These are phyloP conservation scores for Anisodus tanguticus DNA, from an alignment of 257 asterid genomes.

Conservation along the genomic window DNA sequence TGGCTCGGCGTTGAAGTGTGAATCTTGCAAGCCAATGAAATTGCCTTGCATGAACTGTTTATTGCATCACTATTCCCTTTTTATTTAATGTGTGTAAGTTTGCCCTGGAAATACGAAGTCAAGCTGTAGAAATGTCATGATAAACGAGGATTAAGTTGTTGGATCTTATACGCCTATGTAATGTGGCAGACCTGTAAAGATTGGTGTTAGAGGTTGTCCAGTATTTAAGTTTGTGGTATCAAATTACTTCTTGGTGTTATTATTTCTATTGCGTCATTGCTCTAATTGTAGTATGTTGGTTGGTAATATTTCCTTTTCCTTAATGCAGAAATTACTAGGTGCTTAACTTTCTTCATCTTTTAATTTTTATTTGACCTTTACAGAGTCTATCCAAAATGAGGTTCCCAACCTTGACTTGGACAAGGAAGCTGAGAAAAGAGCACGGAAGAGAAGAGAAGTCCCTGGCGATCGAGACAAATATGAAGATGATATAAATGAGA, in stretches of 20 bases:
- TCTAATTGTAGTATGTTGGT: neutral
- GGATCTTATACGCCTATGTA: neutral
- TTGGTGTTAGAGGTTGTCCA: constrained; percentile 9
- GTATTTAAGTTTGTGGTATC: neutral
- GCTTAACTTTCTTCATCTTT: constrained; percentile 29
- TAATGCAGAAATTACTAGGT: neutral
- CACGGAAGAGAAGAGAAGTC: constrained; percentile 62
- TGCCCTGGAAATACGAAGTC: neutral
- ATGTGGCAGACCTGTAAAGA: neutral
- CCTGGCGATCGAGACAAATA: constrained; percentile 67
- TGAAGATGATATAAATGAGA: constrained; percentile 63
- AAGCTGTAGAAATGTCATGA: constrained; percentile 11
- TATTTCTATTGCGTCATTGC: constrained; percentile 2
- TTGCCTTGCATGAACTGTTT: neutral
- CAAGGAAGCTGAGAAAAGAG: constrained; percentile 67
- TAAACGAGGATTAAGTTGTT: neutral
- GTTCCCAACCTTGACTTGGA: constrained; percentile 59
- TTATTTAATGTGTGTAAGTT: neutral
- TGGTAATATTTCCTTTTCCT: neutral
- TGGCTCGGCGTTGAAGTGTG: neutral
- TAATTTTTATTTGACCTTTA: constrained; percentile 31
- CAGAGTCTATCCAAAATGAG: constrained; percentile 59
- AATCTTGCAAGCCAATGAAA: constrained; percentile 3
- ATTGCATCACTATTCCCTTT: neutral
- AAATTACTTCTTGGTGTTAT: neutral